Conservation (phyloP, 2,329 filamentous ascomycete species). For the Nothopassalora personata region DNA sequence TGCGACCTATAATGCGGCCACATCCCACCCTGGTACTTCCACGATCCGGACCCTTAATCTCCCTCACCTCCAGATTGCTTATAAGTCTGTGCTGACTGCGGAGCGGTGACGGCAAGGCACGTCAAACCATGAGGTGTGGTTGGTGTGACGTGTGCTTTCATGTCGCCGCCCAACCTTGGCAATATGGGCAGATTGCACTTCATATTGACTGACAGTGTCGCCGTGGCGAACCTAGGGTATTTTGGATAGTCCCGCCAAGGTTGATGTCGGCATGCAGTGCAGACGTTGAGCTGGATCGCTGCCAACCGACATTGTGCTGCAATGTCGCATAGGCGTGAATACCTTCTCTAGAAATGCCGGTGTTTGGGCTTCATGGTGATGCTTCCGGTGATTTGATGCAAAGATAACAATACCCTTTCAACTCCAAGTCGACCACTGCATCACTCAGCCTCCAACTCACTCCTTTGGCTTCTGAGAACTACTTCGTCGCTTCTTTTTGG, state of each 20-base stretch:
- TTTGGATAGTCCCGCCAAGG: neutral
- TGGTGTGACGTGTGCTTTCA: neutral
- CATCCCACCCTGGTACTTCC: neutral
- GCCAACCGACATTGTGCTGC: neutral
- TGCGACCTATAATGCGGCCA: neutral
- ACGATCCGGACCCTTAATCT: too few relatives aligned
- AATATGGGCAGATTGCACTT: neutral
- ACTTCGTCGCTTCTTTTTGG: slow-evolving; percentile 20
- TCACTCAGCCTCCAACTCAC: slow-evolving; percentile 4
- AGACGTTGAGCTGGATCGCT: neutral
- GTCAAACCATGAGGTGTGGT: neutral
- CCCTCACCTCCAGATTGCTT: neutral
- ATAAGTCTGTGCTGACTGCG: too few relatives aligned
- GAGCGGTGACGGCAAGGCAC: neutral
- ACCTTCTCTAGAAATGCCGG: neutral
- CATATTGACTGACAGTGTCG: neutral
- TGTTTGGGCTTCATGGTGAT: neutral
- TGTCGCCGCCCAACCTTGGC: neutral
- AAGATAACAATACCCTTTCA: neutral
- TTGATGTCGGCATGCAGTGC: neutral
- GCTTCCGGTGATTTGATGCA: neutral
- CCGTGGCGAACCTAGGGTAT: neutral
- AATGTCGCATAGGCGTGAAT: neutral
- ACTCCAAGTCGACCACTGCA: neutral
- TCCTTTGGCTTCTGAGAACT: slow-evolving; percentile 17